phyloP scores from a whole-genome alignment of 495 filamentous ascomycete species.

The Xylaria palmicola region DNA sequence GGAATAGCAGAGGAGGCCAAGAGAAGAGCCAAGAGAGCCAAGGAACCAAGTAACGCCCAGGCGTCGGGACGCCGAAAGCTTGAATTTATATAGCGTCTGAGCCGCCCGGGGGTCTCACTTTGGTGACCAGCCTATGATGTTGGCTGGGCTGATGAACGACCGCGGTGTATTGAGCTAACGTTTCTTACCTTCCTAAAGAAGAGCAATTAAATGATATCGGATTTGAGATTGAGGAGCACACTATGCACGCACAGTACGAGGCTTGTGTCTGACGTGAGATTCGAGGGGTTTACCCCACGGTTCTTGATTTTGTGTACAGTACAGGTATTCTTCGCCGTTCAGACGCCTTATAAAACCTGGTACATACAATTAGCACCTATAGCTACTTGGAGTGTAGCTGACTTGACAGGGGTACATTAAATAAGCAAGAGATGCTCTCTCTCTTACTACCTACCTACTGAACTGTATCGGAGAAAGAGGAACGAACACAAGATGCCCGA shows the following conservation, averaged over 20 bases:
- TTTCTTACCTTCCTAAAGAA: constrained; percentile 2
- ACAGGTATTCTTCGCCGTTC: no score
- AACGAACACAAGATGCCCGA: no score
- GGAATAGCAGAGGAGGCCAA: background rate
- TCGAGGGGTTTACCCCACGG: no score
- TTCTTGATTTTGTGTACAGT: no score
- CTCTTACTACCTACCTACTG: no score
- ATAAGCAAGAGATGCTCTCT: no score
- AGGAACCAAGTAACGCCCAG: background rate
- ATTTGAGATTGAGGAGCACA: background rate
- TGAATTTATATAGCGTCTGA: background rate
- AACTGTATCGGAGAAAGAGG: no score
- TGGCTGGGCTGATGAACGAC: background rate
- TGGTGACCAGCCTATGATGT: background rate
- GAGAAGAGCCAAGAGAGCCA: constrained; percentile 14
- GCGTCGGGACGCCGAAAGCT: constrained; percentile 5
- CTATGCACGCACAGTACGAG: background rate
- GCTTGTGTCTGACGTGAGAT: constrained; percentile 1
- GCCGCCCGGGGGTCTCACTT: background rate
- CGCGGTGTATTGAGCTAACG: background rate
- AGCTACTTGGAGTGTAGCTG: no score
- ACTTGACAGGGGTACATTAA: no score
- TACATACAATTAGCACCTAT: no score
- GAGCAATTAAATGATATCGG: background rate
- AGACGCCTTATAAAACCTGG: no score